Conservation (phyloP, 495 filamentous ascomycete species). For the Tricharina praecox region DNA sequence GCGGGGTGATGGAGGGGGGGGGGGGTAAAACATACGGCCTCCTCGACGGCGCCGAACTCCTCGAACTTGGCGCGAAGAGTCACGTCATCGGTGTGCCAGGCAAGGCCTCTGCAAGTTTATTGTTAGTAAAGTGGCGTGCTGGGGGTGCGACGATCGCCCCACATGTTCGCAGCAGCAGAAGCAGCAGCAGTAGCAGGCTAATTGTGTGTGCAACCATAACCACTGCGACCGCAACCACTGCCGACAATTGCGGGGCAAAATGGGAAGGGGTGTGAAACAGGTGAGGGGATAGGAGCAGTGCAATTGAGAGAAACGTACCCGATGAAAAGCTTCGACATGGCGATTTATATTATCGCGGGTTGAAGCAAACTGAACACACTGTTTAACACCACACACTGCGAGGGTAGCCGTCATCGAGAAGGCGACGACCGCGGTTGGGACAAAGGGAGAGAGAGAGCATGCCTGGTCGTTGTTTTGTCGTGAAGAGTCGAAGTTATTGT, state of each 20-base stretch:
- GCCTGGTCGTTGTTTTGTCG: slow-evolving; percentile 20
- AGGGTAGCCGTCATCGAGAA: slow-evolving; percentile 23
- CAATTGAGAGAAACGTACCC: slow-evolving; percentile 42
- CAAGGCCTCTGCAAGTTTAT: slow-evolving; percentile 63
- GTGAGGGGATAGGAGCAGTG: background rate
- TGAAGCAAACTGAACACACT: slow-evolving; percentile 27
- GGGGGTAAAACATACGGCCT: slow-evolving; percentile 78
- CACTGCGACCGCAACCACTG: background rate
- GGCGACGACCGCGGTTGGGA: slow-evolving; percentile 8
- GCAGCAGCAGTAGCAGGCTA: too few species aligned
- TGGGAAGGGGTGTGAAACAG: background rate
- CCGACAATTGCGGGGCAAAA: background rate
- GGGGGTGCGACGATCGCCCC: too few species aligned
- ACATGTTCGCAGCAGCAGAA: too few species aligned
- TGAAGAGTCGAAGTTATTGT: slow-evolving; percentile 12
- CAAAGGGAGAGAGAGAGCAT: slow-evolving; percentile 23
- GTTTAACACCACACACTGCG: slow-evolving; percentile 28
- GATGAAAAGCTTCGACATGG: slow-evolving; percentile 81
- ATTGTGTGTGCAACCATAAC: background rate
- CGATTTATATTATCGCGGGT: slow-evolving; percentile 22
- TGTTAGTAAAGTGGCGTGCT: background rate
- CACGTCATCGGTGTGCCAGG: slow-evolving; percentile 87
- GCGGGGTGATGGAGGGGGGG: too few species aligned
- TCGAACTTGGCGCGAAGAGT: slow-evolving; percentile 74
- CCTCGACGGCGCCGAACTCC: slow-evolving; percentile 72